phyloP scores from a whole-genome alignment of 768 basidiomycete species.

The Xerocomus brunneocitrinus region DNA sequence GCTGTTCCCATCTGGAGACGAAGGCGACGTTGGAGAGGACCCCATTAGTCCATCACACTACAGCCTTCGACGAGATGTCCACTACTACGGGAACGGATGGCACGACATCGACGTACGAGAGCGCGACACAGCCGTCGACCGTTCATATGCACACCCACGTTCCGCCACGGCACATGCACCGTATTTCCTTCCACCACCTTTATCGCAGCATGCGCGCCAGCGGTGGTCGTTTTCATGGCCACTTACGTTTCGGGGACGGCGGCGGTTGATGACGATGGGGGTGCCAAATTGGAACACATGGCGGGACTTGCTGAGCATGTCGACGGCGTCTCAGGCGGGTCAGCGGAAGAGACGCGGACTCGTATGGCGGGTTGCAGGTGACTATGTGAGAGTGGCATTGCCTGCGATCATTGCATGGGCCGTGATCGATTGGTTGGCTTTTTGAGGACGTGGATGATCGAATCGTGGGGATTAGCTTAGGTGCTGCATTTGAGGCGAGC shows the following conservation, averaged over 20 bases:
- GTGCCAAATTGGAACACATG: slow-evolving; percentile 34
- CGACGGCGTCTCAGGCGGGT: slow-evolving; percentile 6
- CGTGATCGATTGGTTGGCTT: slow-evolving; percentile 28
- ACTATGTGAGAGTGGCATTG: slow-evolving; percentile 32
- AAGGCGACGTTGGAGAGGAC: slow-evolving; percentile 40
- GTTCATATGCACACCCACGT: background rate
- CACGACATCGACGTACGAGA: slow-evolving; percentile 10
- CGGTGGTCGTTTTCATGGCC: slow-evolving; percentile 42
- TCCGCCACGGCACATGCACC: slow-evolving; percentile 3
- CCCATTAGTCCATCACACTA: slow-evolving; percentile 50
- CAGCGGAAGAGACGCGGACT: slow-evolving; percentile 27
- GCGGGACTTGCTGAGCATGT: slow-evolving; percentile 8
- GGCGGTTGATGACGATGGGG: slow-evolving; percentile 49
- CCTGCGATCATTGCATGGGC: slow-evolving; percentile 25
- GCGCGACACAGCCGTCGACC: background rate
- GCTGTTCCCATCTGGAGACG: slow-evolving; percentile 39
- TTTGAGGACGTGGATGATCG: slow-evolving; percentile 7
- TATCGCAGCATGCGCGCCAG: slow-evolving; percentile 19
- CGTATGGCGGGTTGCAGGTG: slow-evolving; percentile 34
- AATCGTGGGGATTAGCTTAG: background rate
- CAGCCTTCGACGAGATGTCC: slow-evolving; percentile 35
- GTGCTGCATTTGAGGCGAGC: background rate
- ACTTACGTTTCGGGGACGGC: slow-evolving; percentile 51
- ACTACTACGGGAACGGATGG: slow-evolving; percentile 31
- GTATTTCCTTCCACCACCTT: slow-evolving; percentile 40